Conservation (phyloP, 2,329 filamentous ascomycete species). For the Hysterium pulicare region DNA sequence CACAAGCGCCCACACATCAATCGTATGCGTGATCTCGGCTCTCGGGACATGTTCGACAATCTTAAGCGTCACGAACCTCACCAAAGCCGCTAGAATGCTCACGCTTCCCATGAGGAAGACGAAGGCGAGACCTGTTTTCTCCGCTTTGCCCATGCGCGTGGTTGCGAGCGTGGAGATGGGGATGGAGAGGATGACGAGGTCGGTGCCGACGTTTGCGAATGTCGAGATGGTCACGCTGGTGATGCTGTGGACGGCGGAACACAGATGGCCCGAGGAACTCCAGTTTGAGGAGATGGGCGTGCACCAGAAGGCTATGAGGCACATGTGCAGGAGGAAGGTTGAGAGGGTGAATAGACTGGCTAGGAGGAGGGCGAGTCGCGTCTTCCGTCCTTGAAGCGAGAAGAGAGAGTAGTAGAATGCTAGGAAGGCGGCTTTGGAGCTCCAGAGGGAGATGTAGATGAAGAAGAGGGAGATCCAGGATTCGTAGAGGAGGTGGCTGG, state of each 20-base stretch:
- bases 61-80: constrained; percentile 25
- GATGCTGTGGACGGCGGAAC: constrained; percentile 24
- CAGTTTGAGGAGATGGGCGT: constrained; percentile 1
- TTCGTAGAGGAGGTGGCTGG: constrained; percentile 27
- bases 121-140: constrained; percentile 22
- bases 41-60: constrained; percentile 19
- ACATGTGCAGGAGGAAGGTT: constrained; percentile 29
- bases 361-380: constrained; percentile 13
- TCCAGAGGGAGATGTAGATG: constrained; percentile 30
- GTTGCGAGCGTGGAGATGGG: constrained; percentile 21
- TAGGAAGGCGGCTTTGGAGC: constrained; percentile 26
- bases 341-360: constrained; percentile 19
- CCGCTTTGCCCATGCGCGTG: constrained; percentile 14
- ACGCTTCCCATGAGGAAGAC: constrained; percentile 27
- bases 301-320: constrained; percentile 29
- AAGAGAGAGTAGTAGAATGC: constrained; percentile 31
- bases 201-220: constrained; percentile 26
- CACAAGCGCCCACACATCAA: constrained; percentile 31
- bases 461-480: constrained; percentile 31
- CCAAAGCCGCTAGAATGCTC: constrained; percentile 23
- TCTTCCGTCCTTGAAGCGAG: constrained; percentile 16
- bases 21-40: constrained; percentile 29
- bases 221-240: constrained; percentile 24
- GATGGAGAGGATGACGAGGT: constrained; percentile 25
- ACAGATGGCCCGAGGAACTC: constrained; percentile 10